Conservation (phyloP, 1,284 basidiomycete species). For the Rhodotorula glutinis region DNA sequence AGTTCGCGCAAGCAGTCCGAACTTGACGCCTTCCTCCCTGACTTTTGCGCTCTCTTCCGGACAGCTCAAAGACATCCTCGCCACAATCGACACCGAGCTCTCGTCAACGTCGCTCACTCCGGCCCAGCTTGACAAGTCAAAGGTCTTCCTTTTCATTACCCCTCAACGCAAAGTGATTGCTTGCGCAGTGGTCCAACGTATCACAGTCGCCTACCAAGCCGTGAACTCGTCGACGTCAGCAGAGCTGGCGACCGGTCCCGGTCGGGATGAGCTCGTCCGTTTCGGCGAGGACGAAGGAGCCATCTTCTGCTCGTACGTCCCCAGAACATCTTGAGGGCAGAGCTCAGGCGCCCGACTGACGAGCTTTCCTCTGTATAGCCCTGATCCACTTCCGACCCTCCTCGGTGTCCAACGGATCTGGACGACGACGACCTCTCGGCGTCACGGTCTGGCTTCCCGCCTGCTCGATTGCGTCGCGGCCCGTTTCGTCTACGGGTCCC, state of each 20-base stretch:
- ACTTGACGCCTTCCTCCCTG: neutral
- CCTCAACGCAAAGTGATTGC: slow-evolving; percentile 48
- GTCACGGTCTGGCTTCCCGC: slow-evolving; percentile 44
- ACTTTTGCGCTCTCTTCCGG: neutral
- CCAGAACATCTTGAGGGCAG: neutral
- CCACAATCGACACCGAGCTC: slow-evolving; percentile 50
- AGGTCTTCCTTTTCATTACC: slow-evolving; percentile 50
- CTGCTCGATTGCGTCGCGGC: slow-evolving; percentile 48
- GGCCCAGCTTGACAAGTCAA: slow-evolving; percentile 47
- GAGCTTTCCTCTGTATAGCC: slow-evolving; percentile 40
- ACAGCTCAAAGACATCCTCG: slow-evolving; percentile 49
- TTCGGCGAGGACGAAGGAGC: slow-evolving; percentile 47
- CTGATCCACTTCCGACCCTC: slow-evolving; percentile 47
- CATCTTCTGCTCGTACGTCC: slow-evolving; percentile 52
- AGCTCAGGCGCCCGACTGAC: neutral
- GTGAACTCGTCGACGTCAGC: neutral
- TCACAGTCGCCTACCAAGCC: slow-evolving; percentile 50
- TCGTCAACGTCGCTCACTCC: slow-evolving; percentile 48
- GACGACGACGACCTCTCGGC: slow-evolving; percentile 49
- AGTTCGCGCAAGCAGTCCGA: neutral
- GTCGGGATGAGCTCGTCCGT: slow-evolving; percentile 19
- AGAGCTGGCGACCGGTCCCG: slow-evolving; percentile 1
- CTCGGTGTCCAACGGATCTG: slow-evolving; percentile 54
- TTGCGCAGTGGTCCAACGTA: slow-evolving; percentile 50
- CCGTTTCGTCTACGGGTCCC: slow-evolving; percentile 50